Evolutionary conservation across 2,329 filamentous ascomycete genomes (phyloP).

Genomic region (Fulvia fulva): DNA sequence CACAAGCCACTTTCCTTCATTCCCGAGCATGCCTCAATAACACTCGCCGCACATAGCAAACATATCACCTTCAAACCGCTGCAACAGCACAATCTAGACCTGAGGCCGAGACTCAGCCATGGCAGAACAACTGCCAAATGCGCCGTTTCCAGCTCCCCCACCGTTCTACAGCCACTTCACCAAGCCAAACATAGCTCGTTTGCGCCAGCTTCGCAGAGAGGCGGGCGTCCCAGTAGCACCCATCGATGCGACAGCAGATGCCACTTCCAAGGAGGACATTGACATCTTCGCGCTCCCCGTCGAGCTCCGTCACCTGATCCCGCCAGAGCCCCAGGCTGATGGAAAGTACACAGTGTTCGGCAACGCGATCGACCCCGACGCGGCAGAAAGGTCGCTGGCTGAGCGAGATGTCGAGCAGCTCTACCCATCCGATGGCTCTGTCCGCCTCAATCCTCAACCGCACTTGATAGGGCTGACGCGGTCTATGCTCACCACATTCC

Average conservation of each 20-base stretch:
- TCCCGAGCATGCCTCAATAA: too few species aligned
- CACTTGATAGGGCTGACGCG: constrained; percentile 70
- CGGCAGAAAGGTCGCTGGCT: constrained; percentile 63
- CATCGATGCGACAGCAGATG: constrained; percentile 21
- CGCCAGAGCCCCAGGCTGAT: constrained; percentile 67
- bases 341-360: constrained; percentile 75
- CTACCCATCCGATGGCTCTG: constrained; percentile 48
- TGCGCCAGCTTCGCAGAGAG: constrained; percentile 36
- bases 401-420: constrained; percentile 69
- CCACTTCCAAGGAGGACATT: constrained; percentile 25
- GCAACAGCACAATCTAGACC: background rate
- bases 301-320: constrained; percentile 73
- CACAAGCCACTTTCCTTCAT: too few species aligned
- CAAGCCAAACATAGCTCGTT: constrained; percentile 62
- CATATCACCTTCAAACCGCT: background rate
- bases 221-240: constrained; percentile 9
- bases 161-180: constrained; percentile 90
- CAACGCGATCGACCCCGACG: constrained; percentile 57
- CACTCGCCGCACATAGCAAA: too few species aligned
- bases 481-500: constrained; percentile 80
- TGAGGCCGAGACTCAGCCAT: background rate
- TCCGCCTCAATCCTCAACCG: constrained; percentile 46
- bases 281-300: constrained; percentile 55
- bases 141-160: constrained; percentile 80
- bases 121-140: constrained; percentile 24